Percentiles rank a stretch among this genome's conserved stretches.
Evolutionary conservation across 768 basidiomycete genomes (phyloP).

Genomic region (Boletus sp.): DNA sequence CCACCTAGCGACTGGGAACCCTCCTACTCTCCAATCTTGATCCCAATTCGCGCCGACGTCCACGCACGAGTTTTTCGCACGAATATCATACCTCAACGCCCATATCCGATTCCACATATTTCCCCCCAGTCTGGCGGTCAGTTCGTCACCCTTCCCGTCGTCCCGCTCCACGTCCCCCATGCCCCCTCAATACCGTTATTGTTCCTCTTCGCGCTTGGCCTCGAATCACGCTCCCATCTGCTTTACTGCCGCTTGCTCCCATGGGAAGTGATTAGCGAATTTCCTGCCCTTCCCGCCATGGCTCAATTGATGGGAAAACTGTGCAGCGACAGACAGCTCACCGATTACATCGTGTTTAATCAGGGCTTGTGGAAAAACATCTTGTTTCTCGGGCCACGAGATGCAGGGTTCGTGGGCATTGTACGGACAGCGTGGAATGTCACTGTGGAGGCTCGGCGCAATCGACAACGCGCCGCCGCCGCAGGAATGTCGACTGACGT

Average conservation of each 20-base stretch:
- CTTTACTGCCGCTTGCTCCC: constrained; percentile 57
- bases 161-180: constrained; percentile 49
- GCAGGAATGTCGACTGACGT: constrained; percentile 15
- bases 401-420: constrained; percentile 43
- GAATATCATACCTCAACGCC: constrained; percentile 33
- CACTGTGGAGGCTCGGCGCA: constrained; percentile 57
- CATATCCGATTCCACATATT: constrained; percentile 30
- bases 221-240: constrained; percentile 46
- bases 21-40: constrained; percentile 39
- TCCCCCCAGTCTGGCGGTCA: constrained; percentile 20
- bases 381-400: constrained; percentile 49
- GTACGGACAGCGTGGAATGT: constrained; percentile 69
- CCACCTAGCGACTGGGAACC: constrained; percentile 28
- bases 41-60: constrained; percentile 51
- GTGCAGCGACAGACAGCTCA: constrained; percentile 36
- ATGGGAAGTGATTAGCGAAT: constrained; percentile 47
- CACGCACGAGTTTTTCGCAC: constrained; percentile 40
- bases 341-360: constrained; percentile 37
- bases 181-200: constrained; percentile 52
- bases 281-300: constrained; percentile 60
- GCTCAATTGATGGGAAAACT: constrained; percentile 44
- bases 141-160: constrained; percentile 50
- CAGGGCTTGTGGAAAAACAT: constrained; percentile 69
- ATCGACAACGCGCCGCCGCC: constrained; percentile 20
- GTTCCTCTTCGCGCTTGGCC: constrained; percentile 53